Conservation (phyloP, 2,329 filamentous ascomycete genomes). For the Coleophoma eucalyptorum region DNA sequence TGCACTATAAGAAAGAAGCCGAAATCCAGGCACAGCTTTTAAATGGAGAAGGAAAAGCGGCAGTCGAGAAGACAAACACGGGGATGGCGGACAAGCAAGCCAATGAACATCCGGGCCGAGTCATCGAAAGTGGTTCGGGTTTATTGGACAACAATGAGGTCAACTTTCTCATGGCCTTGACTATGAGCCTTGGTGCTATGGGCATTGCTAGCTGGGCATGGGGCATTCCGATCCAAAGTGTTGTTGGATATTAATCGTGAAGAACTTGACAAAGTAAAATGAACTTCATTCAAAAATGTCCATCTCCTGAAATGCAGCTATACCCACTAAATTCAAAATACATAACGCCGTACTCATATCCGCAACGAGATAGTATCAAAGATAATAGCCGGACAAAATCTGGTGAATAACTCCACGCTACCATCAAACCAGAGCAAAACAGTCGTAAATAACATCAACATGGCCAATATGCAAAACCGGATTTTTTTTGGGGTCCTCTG, state of each 20-base stretch:
- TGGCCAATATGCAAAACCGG: no score
- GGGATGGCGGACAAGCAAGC: slow-evolving; percentile 43
- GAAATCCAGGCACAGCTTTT: slow-evolving; percentile 38
- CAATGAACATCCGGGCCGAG: slow-evolving; percentile 41
- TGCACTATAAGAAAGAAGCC: slow-evolving; percentile 28
- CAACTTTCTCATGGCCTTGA: slow-evolving; percentile 85
- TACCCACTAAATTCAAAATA: not conserved
- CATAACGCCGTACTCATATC: not conserved
- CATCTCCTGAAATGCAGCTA: not conserved
- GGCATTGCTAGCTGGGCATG: slow-evolving; percentile 56
- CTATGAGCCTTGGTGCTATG: slow-evolving; percentile 80
- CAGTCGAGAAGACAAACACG: slow-evolving; percentile 35
- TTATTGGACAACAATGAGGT: slow-evolving; percentile 93
- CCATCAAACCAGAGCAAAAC: no score
- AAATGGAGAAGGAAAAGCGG: slow-evolving; percentile 39
- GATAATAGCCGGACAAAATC: not conserved
- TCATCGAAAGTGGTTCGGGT: slow-evolving; percentile 63
- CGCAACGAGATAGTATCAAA: not conserved
- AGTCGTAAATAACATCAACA: no score
- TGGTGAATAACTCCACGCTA: not conserved
- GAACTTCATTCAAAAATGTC: not conserved
- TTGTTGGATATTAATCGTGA: slow-evolving; percentile 22
- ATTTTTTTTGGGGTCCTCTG: no score
- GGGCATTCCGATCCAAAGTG: slow-evolving; percentile 46
- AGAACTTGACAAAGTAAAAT: not conserved